Base-by-base conservation (phyloP, 1,284 basidiomycete species). In the Amylostereum chailletii region DNA sequence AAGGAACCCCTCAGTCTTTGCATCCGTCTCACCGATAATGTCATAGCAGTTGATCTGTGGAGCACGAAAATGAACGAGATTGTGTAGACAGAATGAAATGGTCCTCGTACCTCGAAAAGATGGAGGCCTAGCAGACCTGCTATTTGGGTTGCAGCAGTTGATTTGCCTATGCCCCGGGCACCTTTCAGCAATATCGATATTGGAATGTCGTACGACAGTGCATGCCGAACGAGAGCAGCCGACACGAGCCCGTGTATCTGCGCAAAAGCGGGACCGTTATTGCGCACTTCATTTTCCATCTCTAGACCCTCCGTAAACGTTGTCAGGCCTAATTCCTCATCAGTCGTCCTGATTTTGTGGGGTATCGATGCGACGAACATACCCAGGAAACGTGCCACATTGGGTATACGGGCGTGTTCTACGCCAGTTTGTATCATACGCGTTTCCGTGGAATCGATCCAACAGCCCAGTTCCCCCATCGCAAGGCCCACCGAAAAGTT, bases 11-110 rank as follows among this genome's bases (percentile, higher is more conserved):
- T 93, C 88, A 0, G 91, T 92, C 54, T 89, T 86, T 2, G 74
- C 70, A 45, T 88, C 82, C 32, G 79, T 88, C 51, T 98, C 94
- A 1, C 85, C 87, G 8, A 95, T 62, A 9, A 95, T 63, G 51
- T 91, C 83, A 61, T 85, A 97, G 63, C 91, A 94, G 56, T 95
- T 85, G 41, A 95, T 71, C 90, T 93, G 49, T 38, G 33, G 11
- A 38, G 9, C 39, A 5, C 51, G 19, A 19, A 19, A 19, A 19
- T 19, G 19, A 19, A 19, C 19, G 19, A 19, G 19, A 19, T 19
- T 19, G 19, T 19, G 19, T 19, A 19, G 19, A 19, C 19, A 19
- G 19, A 19, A 19, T 19, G 19, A 19, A 19, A 19, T 19, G 19
- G 19, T 19, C 19, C 19, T 19, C 71, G 57, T 48, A 90, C 92